Percentiles rank a stretch among this genome's conserved stretches.
Conservation (phyloP, 108 stramenopile genomes). For the Ochromonas danica region DNA sequence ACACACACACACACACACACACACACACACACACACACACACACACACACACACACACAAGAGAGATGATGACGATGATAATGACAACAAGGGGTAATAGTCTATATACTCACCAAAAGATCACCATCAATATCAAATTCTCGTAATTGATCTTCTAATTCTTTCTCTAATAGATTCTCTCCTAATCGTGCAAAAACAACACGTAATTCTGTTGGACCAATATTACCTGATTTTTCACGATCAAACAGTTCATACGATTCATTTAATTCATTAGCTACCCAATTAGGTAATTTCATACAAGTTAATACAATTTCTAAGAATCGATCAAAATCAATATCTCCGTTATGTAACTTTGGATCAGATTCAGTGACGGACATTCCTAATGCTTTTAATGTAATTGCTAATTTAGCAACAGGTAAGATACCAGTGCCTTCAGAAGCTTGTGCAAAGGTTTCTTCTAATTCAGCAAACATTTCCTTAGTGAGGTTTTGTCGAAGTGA, state of each 20-base stretch:
- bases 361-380: background rate
- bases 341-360: background rate
- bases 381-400: background rate
- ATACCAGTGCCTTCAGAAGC: background rate
- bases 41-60: background rate
- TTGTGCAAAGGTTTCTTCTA: background rate
- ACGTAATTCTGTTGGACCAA: background rate
- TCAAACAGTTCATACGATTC: background rate
- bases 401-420: background rate
- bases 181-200: background rate
- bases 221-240: background rate
- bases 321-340: background rate
- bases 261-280: background rate
- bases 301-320: background rate
- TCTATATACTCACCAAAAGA: background rate
- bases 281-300: background rate
- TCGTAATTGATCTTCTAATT: slow-evolving; percentile 9
- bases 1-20: background rate
- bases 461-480: slow-evolving; percentile 7
- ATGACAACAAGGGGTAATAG: background rate
- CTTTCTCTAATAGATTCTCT: background rate
- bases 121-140: slow-evolving; percentile 31
- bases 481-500: background rate
- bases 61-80: background rate
- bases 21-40: background rate